These are phyloP conservation scores for Calonectria fujianensis DNA, from an alignment of 2,329 filamentous ascomycete species.

Conservation along the genomic window DNA sequence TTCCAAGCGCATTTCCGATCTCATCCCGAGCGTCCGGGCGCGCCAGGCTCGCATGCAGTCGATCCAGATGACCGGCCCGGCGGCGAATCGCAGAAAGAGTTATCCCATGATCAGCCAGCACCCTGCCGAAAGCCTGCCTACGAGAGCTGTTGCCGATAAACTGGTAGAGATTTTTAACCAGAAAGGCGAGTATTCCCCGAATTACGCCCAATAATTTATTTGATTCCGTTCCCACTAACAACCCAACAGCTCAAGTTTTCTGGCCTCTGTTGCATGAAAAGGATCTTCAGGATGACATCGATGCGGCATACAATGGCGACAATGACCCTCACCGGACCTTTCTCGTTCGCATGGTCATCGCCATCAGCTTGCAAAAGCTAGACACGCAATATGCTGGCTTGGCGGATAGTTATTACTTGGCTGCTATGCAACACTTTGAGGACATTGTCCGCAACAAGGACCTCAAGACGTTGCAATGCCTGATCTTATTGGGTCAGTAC, in stretches of 20 bases:
- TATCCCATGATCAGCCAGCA: slow-evolving; percentile 93
- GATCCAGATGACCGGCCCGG: slow-evolving; percentile 69
- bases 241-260: slow-evolving; percentile 84
- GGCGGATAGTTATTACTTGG: slow-evolving; percentile 95
- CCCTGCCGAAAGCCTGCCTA: slow-evolving; percentile 85
- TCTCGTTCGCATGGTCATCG: slow-evolving; percentile 91
- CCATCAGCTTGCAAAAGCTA: slow-evolving; percentile 95
- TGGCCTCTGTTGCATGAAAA: slow-evolving; percentile 91
- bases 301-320: slow-evolving; percentile 86
- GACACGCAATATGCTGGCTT: slow-evolving; percentile 93
- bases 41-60: slow-evolving; percentile 76
- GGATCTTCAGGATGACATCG: slow-evolving; percentile 83
- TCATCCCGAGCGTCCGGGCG: slow-evolving; percentile 84
- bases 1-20: slow-evolving; percentile 91
- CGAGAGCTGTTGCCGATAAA: slow-evolving; percentile 82
- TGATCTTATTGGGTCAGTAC: slow-evolving; percentile 91
- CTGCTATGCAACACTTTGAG: slow-evolving; percentile 90
- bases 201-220: slow-evolving; percentile 4
- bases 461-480: slow-evolving; percentile 91
- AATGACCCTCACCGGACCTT: slow-evolving; percentile 91
- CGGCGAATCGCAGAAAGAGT: slow-evolving; percentile 83
- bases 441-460: slow-evolving; percentile 91
- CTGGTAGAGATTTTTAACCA: slow-evolving; percentile 90
- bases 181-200: slow-evolving; percentile 76
- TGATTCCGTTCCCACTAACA: slow-evolving; percentile 40